A percentile compares a stretch with the other conserved stretches of the same genome.
Conservation (phyloP, 495 filamentous ascomycete genomes). For the Pseudomonodictys pantanalensis region DNA sequence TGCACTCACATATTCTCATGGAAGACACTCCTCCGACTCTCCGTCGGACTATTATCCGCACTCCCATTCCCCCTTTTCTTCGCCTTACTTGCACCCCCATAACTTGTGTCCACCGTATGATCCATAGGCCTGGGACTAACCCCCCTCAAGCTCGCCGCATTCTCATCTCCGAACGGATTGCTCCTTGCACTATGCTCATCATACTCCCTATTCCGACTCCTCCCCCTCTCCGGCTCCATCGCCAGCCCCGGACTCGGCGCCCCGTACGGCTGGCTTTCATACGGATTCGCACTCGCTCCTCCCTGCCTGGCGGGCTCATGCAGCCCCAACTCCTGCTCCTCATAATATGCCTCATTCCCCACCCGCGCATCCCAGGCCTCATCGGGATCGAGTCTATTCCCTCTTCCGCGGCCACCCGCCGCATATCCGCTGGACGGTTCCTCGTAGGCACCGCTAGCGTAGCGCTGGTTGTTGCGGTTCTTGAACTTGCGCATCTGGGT, state of each 20-base stretch:
- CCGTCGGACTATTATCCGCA: conserved; percentile 46
- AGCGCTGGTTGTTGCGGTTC: conserved; percentile 47
- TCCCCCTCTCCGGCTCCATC: conserved; percentile 31
- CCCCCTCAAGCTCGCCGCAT: conserved; percentile 41
- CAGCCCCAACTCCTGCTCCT: conserved; percentile 61
- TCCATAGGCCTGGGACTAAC: conserved; percentile 44
- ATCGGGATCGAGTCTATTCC: conserved; percentile 61
- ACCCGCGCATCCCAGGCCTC: conserved; percentile 71
- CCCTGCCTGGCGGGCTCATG: conserved; percentile 36
- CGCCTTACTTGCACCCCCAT: conserved; percentile 18
- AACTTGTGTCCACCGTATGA: conserved; percentile 23
- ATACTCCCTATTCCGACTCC: conserved; percentile 38
- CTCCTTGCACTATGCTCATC: conserved; percentile 34
- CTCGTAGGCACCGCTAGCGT: conserved; percentile 63
- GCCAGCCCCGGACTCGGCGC: conserved; percentile 22
- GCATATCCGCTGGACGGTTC: conserved; percentile 41
- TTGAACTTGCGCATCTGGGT: conserved; percentile 52
- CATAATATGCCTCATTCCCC: conserved; percentile 60
- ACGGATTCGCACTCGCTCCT: conserved; percentile 30
- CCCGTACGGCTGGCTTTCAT: conserved; percentile 27
- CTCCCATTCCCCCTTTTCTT: conserved; percentile 37
- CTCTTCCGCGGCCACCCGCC: conserved; percentile 26
- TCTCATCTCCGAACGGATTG: conserved; percentile 44
- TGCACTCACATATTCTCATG: conserved; percentile 47
- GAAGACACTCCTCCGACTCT: conserved; percentile 55